Evolutionary conservation across 345 rosid genomes (phyloP).

Genomic region (Pistacia vera): DNA sequence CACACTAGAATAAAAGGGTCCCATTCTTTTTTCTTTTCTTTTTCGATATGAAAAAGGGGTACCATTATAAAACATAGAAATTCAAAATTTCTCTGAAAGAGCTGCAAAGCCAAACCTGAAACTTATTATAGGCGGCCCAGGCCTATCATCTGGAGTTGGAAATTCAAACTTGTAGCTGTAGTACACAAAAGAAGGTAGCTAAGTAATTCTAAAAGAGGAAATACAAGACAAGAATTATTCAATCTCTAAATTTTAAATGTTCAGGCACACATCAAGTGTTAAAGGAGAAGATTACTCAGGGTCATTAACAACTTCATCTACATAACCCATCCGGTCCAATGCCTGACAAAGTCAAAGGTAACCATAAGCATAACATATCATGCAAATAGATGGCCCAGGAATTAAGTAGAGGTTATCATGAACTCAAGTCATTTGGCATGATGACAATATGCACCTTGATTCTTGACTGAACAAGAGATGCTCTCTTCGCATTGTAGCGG

Average conservation of each 20-base stretch:
- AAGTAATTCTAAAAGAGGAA: constrained; percentile 14
- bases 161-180: constrained; percentile 97
- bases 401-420: neutral
- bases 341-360: constrained; percentile 55
- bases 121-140: constrained; percentile 97
- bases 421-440: constrained; percentile 12
- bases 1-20: neutral
- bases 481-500: constrained; percentile 98
- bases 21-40: too few relatives aligned
- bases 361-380: neutral
- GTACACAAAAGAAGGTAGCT: constrained; percentile 17
- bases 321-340: constrained; percentile 84
- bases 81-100: constrained; percentile 15
- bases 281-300: constrained; percentile 72
- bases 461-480: constrained; percentile 99
- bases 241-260: neutral
- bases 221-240: constrained; percentile 5
- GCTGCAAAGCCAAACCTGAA: constrained; percentile 69
- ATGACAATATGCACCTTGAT: constrained; percentile 67
- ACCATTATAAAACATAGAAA: constrained; percentile 1
- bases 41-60: neutral
- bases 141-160: constrained; percentile 98
- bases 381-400: neutral
- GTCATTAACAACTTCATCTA: constrained; percentile 93
- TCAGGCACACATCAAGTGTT: constrained; percentile 5